Evolutionary conservation across 1,284 basidiomycete genomes (phyloP).

Genomic region (Apiotrichum gracile): DNA sequence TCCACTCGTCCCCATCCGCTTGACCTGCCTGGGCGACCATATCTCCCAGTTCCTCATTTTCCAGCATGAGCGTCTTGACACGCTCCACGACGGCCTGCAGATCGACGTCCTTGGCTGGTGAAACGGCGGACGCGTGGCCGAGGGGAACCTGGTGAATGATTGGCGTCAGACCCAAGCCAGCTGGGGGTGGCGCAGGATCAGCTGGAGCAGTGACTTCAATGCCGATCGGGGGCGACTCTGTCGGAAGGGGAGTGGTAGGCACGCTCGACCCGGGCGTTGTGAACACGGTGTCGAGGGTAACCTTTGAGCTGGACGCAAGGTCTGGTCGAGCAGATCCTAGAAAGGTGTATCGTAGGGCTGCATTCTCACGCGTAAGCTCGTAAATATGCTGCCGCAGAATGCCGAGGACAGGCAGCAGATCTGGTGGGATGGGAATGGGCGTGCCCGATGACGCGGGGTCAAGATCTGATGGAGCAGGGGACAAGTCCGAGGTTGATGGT

Average conservation of each 20-base stretch:
- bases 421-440: constrained; percentile 24
- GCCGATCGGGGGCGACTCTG: constrained; percentile 5
- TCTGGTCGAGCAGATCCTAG: constrained; percentile 15
- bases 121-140: not conserved
- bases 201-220: constrained; percentile 1
- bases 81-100: constrained; percentile 31
- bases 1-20: constrained; percentile 25
- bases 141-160: not conserved
- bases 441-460: not conserved
- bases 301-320: not conserved
- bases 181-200: not conserved
- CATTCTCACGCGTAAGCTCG: constrained; percentile 38
- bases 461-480: not conserved
- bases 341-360: constrained; percentile 41
- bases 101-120: constrained; percentile 13
- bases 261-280: constrained; percentile 11
- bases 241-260: constrained; percentile 10
- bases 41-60: constrained; percentile 44
- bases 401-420: constrained; percentile 29
- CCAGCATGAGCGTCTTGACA: constrained; percentile 33
- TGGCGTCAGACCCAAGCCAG: not conserved
- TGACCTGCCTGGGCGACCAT: constrained; percentile 36
- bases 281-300: not conserved
- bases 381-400: constrained; percentile 33
- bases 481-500: not conserved